These are phyloP conservation scores for Nemania abortiva DNA, from an alignment of 2,329 filamentous ascomycete species.

Conservation along the genomic window DNA sequence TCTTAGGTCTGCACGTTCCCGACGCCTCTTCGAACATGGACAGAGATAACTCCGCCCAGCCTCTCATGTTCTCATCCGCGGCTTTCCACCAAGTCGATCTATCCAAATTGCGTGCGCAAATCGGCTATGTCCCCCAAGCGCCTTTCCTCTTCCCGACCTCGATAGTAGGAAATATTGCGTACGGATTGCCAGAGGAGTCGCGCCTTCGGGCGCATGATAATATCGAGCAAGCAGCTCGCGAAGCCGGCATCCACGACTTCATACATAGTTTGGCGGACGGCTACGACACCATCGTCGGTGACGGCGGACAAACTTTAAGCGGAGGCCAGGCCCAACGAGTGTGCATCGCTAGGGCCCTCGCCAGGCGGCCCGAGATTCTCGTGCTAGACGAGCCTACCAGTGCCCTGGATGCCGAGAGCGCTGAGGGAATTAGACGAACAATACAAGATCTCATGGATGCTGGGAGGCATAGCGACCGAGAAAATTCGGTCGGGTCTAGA, in stretches of 20 bases:
- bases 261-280: constrained; percentile 76
- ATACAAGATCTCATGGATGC: constrained; percentile 65
- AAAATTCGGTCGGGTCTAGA: background rate
- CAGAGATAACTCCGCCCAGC: constrained; percentile 36
- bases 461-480: background rate
- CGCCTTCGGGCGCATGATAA: constrained; percentile 59
- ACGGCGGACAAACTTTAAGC: constrained; percentile 78
- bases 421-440: constrained; percentile 72
- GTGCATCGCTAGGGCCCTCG: constrained; percentile 82
- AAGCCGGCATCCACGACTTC: constrained; percentile 80
- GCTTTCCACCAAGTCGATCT: constrained; percentile 72
- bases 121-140: constrained; percentile 77
- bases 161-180: constrained; percentile 84
- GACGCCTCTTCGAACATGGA: constrained; percentile 19
- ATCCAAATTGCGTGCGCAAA: constrained; percentile 67
- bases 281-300: constrained; percentile 80
- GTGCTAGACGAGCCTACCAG: constrained; percentile 90
- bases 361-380: constrained; percentile 76
- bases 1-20: constrained; percentile 77
- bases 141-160: constrained; percentile 83
- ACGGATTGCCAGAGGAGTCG: constrained; percentile 73
- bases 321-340: constrained; percentile 88
- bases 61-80: constrained; percentile 69
- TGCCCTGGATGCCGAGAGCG: constrained; percentile 78
- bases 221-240: constrained; percentile 65